Conservation (phyloP, 2,329 filamentous ascomycete genomes). For the Penicillium sp. region DNA sequence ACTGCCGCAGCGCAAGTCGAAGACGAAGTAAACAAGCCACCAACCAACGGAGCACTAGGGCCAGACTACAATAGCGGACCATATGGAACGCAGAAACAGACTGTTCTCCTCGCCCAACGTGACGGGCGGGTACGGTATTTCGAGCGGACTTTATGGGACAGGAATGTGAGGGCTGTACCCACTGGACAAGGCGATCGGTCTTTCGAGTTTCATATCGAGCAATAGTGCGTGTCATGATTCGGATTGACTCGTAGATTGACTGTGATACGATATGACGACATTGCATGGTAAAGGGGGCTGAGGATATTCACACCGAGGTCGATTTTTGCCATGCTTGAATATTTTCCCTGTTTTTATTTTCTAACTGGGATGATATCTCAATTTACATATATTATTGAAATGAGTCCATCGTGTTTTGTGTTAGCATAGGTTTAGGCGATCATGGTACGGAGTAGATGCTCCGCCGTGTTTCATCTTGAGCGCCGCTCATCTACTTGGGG, state of each 20-base stretch:
- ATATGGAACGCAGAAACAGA: slow-evolving; percentile 67
- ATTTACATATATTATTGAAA: slow-evolving; percentile 6
- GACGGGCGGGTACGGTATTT: slow-evolving; percentile 61
- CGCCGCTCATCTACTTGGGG: slow-evolving; percentile 15
- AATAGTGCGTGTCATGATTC: slow-evolving; percentile 4
- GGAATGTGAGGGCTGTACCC: slow-evolving; percentile 49
- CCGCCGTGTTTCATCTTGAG: slow-evolving; percentile 24
- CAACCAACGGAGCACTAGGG: slow-evolving; percentile 25
- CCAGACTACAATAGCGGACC: slow-evolving; percentile 46
- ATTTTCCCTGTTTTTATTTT: neutral
- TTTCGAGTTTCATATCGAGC: slow-evolving; percentile 37
- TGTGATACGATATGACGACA: slow-evolving; percentile 6
- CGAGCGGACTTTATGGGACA: slow-evolving; percentile 62
- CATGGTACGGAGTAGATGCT: slow-evolving; percentile 7
- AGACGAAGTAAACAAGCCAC: slow-evolving; percentile 20
- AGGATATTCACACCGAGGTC: neutral
- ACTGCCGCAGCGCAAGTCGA: slow-evolving; percentile 33
- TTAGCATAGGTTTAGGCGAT: neutral
- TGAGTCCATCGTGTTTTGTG: neutral
- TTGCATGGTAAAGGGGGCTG: neutral
- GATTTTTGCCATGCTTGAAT: neutral
- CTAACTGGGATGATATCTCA: neutral
- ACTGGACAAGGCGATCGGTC: slow-evolving; percentile 48
- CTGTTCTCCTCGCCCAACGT: slow-evolving; percentile 57
- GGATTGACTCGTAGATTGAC: slow-evolving; percentile 1